Base-by-base conservation (phyloP, 2,329 filamentous ascomycete species). In the Pseudocercospora pini-densiflorae region DNA sequence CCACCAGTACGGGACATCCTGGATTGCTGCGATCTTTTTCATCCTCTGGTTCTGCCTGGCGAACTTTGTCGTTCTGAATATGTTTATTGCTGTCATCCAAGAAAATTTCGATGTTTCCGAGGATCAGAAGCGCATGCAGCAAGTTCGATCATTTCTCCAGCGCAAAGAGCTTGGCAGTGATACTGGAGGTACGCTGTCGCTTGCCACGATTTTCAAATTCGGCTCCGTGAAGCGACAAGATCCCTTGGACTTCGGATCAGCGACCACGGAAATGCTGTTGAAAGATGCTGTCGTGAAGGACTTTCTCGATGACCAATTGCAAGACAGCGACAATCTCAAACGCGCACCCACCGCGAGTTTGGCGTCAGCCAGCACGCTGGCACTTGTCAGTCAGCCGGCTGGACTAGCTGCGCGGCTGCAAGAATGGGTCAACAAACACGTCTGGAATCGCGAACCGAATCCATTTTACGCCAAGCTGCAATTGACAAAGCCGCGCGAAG, bases 11-110 rank as follows among this genome's bases (percentile, higher is more conserved):
- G 85, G 89, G 45, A 96, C 92, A n/a, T 87, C 92, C 8, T 98
- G 95, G 94, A 93, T 98, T 64, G 93, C 92, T 9, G 93, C 94
- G 8, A 85, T 92, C 1, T 97, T 99, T 73, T 86, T 97, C 72
- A 92, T 97, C 69, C 86, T 94, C 71, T 99, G 95, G 95, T 98
- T 97, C 79, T 95, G 97, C 64, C 86, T 99, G 51, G 87, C 93
- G 5, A 97, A 96, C 79, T 94, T 98, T 77, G 97, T 99, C 81
- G 87, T 98, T 68, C 82, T 99, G 82, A 99, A 98, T 77, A 99
- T 99, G 95, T 99, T 99, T 84, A 98, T 99, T 92, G 95, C 95
- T 84, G 95, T 99, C 81, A 99, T 99, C 71, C 95, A 99, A 79
- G 95, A 99, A 77, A 99, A 97, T 76, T 99, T 99, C 77, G 95